Conservation (phyloP, 2,329 filamentous ascomycete species). For the Colletotrichum nymphaeae region DNA sequence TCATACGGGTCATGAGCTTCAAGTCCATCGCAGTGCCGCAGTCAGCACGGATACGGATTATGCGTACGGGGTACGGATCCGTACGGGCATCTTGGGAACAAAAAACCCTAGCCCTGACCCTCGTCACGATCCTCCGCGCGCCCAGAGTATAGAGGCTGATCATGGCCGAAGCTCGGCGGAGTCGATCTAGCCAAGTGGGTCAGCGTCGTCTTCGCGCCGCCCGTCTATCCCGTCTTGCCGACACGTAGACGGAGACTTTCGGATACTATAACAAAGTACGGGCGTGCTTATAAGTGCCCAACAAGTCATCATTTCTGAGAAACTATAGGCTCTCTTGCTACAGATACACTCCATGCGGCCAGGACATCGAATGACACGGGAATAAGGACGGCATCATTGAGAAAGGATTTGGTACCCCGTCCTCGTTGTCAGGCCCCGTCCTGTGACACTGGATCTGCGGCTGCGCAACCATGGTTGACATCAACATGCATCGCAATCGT, state of each 20-base stretch:
- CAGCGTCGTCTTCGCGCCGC: conserved; percentile 21
- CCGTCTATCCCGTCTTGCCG: conserved; percentile 17
- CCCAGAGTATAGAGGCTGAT: conserved; percentile 26
- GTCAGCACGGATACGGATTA: neutral
- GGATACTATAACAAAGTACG: neutral
- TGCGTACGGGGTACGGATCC: too few relatives aligned
- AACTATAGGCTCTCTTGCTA: conserved; percentile 7
- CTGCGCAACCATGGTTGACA: conserved; percentile 22
- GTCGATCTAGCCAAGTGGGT: conserved; percentile 1
- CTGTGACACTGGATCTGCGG: conserved; percentile 10
- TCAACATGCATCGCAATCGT: conserved; percentile 31
- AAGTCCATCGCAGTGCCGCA: neutral
- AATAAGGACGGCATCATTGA: neutral
- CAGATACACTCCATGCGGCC: neutral
- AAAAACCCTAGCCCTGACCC: conserved; percentile 32
- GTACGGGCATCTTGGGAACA: neutral
- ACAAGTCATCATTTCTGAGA: conserved; percentile 12
- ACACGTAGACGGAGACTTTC: neutral
- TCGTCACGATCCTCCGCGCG: conserved; percentile 30
- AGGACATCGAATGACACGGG: neutral
- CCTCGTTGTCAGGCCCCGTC: neutral
- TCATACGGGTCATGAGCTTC: conserved; percentile 39
- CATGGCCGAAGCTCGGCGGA: conserved; percentile 23
- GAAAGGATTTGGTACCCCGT: neutral
- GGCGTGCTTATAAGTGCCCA: neutral